Evolutionary conservation across 176 grass and related monocot species (phyloP).

Genomic region (Juncus effusus): DNA sequence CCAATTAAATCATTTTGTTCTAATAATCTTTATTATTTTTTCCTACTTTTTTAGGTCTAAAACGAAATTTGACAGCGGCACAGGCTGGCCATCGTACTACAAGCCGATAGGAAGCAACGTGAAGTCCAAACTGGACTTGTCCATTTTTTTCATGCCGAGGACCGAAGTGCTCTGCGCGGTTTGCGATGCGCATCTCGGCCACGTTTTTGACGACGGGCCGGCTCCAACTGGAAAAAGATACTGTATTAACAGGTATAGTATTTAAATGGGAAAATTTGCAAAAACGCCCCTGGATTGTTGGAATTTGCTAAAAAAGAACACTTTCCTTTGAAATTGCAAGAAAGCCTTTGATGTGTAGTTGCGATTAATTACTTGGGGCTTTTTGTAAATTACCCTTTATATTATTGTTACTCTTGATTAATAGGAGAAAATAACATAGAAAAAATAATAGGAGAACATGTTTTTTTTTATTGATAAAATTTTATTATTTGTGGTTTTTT

Average conservation of each 20-base stretch:
- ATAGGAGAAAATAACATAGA: no score
- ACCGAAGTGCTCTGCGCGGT: slow-evolving; percentile 61
- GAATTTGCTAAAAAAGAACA: no score
- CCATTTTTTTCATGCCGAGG: slow-evolving; percentile 79
- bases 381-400: no score
- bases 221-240: slow-evolving; percentile 66
- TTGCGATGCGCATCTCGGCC: slow-evolving; percentile 75
- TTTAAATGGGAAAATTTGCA: no score
- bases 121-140: slow-evolving; percentile 68
- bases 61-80: slow-evolving; percentile 84
- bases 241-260: slow-evolving; percentile 68
- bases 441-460: no score
- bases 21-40: slow-evolving; percentile 12
- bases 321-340: no score
- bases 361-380: no score
- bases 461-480: no score
- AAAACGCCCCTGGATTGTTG: no score
- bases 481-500: not conserved
- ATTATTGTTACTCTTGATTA: no score
- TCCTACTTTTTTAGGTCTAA: slow-evolving; percentile 46
- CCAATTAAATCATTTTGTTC: not conserved
- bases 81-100: slow-evolving; percentile 85
- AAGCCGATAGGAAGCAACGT: slow-evolving; percentile 63
- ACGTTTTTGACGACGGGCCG: slow-evolving; percentile 78
- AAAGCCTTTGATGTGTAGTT: no score